Conservation (phyloP, 1,284 basidiomycete genomes). For the Sphagnurus paluster region DNA sequence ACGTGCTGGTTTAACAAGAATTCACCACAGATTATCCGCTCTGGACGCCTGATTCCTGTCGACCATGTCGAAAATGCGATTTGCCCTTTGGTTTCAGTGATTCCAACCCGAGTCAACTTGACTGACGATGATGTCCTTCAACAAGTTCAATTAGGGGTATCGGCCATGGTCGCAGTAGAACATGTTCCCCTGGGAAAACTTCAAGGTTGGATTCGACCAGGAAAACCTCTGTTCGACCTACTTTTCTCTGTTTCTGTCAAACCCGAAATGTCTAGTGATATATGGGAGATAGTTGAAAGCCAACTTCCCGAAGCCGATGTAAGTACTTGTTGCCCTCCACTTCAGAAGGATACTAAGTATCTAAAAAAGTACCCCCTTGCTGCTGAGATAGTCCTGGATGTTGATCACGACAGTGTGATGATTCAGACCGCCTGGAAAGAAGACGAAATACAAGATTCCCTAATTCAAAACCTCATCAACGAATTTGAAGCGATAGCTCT, state of each 20-base stretch:
- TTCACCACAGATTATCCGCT: constrained; percentile 41
- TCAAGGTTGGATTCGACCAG: constrained; percentile 46
- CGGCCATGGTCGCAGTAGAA: constrained; percentile 40
- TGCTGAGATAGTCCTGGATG: constrained; percentile 43
- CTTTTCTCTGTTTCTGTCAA: constrained; percentile 46
- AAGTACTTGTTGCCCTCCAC: constrained; percentile 21
- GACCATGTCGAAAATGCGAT: constrained; percentile 38
- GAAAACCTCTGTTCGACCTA: constrained; percentile 39
- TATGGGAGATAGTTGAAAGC: constrained; percentile 32
- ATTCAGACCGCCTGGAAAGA: constrained; percentile 34
- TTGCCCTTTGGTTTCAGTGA: constrained; percentile 42
- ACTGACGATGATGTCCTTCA: constrained; percentile 28
- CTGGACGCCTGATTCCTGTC: constrained; percentile 44
- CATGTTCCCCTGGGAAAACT: constrained; percentile 44
- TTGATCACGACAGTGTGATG: constrained; percentile 25
- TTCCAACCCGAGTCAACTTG: constrained; percentile 42
- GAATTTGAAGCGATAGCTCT: constrained; percentile 22
- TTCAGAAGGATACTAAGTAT: constrained; percentile 1
- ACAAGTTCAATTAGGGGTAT: constrained; percentile 38
- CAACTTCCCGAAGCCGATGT: constrained; percentile 47
- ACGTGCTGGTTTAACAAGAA: no score
- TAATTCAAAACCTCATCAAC: constrained; percentile 25
- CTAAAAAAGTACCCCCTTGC: constrained; percentile 42
- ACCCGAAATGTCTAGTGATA: constrained; percentile 23
- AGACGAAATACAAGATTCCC: constrained; percentile 20